Base-by-base conservation (phyloP, 495 filamentous ascomycete species). In the Tricharina praecox region DNA sequence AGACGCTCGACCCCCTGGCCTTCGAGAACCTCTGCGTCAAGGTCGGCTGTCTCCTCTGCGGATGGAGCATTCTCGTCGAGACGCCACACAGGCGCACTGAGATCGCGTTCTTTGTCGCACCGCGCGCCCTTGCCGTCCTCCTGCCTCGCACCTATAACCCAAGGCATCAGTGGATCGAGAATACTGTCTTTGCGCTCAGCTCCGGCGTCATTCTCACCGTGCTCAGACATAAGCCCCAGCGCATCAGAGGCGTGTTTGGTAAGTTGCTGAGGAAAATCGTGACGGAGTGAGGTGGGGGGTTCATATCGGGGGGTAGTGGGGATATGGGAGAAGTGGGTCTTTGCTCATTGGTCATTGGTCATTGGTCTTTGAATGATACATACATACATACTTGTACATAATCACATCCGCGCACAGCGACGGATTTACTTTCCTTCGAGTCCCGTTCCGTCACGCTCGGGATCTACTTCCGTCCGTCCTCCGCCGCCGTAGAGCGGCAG, bases 41-140 rank as follows among this genome's bases (percentile, higher is more conserved):
- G 2, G 64, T 71, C 7, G 85, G 85, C 26, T 88, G 86, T 63
- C 57, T 78, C 25, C 62, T 86, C 36, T 93, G 87, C 56, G 87
- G 87, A 2, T 85, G 81, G 80, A 88, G 83, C 62, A 75, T 88
- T 44, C 62, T 93, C 47, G 59, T 85, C 28, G 87, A 94, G 65
- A 72, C 73, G 24, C 63, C 70, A 20, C 68, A 68, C 38, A 71
- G 81, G 53, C 68, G 85, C 42, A 78, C 81, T 59, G 87, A 94
- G 51, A 67, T 93, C 54, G 77, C 77, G 23, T 67, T 92, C 37
- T 95, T 93, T 66, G 85, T 95, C 50, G 78, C 79, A 48, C 87
- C 87, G 1, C 69, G 85, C 47, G 87, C 87, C 32, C 68, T 81
- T 53, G 85, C 82, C 15, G 82, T 78, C 19, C 59, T 86, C 42